These are phyloP conservation scores for Hymenoscyphus fructigenus DNA, from an alignment of 2,329 filamentous ascomycete species.

Conservation along the genomic window DNA sequence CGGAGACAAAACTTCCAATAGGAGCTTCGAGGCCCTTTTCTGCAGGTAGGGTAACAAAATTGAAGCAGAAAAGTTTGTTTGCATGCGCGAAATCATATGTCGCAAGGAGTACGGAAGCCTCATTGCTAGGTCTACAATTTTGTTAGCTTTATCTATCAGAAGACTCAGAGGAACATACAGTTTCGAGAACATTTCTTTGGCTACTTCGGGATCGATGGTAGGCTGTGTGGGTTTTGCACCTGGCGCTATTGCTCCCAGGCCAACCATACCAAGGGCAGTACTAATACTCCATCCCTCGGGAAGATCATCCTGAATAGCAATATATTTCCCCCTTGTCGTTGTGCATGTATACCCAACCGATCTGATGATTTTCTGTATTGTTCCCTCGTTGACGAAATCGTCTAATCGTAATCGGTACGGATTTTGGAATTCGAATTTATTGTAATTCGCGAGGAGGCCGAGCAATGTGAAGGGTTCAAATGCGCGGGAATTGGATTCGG, in stretches of 20 bases:
- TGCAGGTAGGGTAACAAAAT: conserved; percentile 65
- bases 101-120: conserved; percentile 77
- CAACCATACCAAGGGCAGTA: conserved; percentile 79
- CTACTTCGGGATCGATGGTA: conserved; percentile 72
- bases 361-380: conserved; percentile 78
- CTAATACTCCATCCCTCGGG: conserved; percentile 87
- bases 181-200: conserved; percentile 76
- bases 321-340: conserved; percentile 69
- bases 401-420: conserved; percentile 89
- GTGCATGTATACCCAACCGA: conserved; percentile 74
- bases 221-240: conserved; percentile 62
- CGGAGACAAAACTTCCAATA: conserved; percentile 78
- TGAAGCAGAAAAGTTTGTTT: conserved; percentile 93
- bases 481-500: conserved; percentile 60
- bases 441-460: conserved; percentile 91
- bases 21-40: conserved; percentile 70
- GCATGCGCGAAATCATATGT: conserved; percentile 92
- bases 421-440: conserved; percentile 98
- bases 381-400: conserved; percentile 90
- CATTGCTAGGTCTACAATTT: conserved; percentile 65
- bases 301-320: conserved; percentile 84
- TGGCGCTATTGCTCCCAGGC: conserved; percentile 72
- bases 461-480: conserved; percentile 79
- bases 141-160: background rate
- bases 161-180: conserved; percentile 56